These are phyloP conservation scores for Vitis riparia DNA, from an alignment of 164 flowering plant species.

Conservation along the genomic window DNA sequence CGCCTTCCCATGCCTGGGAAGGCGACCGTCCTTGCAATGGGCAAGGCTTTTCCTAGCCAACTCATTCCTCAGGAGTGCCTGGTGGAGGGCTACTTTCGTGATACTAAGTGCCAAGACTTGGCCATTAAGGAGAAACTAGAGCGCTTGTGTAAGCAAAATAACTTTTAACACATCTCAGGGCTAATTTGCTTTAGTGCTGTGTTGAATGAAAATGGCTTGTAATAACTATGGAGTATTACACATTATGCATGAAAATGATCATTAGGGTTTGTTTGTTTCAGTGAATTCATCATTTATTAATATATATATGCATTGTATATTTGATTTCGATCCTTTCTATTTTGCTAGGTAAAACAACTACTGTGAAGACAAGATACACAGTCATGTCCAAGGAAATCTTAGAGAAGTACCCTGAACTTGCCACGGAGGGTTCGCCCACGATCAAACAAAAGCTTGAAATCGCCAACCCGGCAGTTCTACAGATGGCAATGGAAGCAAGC, in stretches of 20 bases:
- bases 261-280: too few relatives aligned
- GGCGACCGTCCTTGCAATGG: slow-evolving; percentile 61
- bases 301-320: neutral
- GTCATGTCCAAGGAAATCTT: slow-evolving; percentile 68
- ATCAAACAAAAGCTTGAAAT: slow-evolving; percentile 62
- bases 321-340: neutral
- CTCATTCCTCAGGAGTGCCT: slow-evolving; percentile 56
- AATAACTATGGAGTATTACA: neutral
- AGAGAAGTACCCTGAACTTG: slow-evolving; percentile 63
- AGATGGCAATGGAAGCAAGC: slow-evolving; percentile 66
- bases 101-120: slow-evolving; percentile 57
- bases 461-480: slow-evolving; percentile 54
- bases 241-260: too few relatives aligned
- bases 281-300: neutral
- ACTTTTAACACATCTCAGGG: too few relatives aligned
- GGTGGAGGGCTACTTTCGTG: slow-evolving; percentile 63
- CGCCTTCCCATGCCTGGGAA: slow-evolving; percentile 43
- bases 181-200: neutral
- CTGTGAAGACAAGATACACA: slow-evolving; percentile 74
- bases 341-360: slow-evolving; percentile 62
- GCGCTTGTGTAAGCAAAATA: slow-evolving; percentile 51
- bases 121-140: slow-evolving; percentile 64
- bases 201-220: neutral
- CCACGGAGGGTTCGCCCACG: slow-evolving; percentile 60
- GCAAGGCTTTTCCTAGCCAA: slow-evolving; percentile 69